Evolutionary conservation across 2,329 filamentous ascomycete species (phyloP).

Genomic region (Colletotrichum sp.): DNA sequence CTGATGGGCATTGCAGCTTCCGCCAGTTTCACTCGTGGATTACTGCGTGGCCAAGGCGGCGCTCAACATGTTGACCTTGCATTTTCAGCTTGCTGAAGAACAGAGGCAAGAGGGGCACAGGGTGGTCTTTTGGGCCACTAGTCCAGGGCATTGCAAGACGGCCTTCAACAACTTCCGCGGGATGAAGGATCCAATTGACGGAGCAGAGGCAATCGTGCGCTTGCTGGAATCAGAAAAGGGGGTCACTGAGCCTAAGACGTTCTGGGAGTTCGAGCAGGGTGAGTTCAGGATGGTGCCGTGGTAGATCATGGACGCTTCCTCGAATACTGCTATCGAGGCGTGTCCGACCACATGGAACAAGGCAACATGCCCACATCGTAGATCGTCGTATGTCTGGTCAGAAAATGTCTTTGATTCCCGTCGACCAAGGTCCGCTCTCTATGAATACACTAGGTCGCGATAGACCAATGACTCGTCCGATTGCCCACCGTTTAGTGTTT

Average conservation of each 20-base stretch:
- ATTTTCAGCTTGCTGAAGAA: not conserved
- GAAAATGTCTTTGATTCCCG: conserved; percentile 20
- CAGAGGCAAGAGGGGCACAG: not conserved
- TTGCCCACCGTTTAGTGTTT: conserved; percentile 40
- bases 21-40: not conserved
- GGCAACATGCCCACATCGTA: not conserved
- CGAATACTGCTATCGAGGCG: not conserved
- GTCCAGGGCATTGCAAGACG: not conserved
- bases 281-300: not conserved
- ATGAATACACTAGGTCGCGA: conserved; percentile 21
- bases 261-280: not conserved
- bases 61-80: not conserved
- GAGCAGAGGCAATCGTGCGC: not conserved
- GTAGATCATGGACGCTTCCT: not conserved
- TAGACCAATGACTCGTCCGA: conserved; percentile 14
- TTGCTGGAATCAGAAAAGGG: not conserved
- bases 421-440: conserved; percentile 10
- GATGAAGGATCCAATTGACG: not conserved
- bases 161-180: not conserved
- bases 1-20: not conserved
- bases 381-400: not conserved
- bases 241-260: not conserved
- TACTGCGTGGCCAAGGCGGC: not conserved
- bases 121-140: not conserved
- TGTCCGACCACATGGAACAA: not conserved